Percentiles rank a stretch among this genome's conserved stretches.
phyloP scores from a whole-genome alignment of 805 yeast genomes.

The Brettanomyces anomalus region DNA sequence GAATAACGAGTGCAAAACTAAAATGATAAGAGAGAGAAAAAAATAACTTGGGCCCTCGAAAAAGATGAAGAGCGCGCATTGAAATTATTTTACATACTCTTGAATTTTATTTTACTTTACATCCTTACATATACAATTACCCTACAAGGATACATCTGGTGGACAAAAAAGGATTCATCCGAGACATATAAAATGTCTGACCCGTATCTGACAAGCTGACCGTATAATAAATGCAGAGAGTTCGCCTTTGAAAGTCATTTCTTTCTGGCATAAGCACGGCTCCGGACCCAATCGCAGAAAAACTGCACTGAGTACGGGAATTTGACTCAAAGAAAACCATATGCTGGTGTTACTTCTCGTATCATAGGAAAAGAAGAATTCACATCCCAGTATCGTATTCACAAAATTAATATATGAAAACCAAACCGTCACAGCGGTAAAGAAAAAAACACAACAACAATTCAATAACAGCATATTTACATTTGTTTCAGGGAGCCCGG shows the following conservation, averaged over 20 bases:
- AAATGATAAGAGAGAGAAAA: neutral
- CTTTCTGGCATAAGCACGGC: constrained; percentile 4
- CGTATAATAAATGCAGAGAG: neutral
- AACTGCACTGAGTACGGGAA: neutral
- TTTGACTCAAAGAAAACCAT: constrained; percentile 3
- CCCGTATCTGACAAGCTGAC: constrained; percentile 3
- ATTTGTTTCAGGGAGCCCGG: constrained; percentile 15
- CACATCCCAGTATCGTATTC: no score
- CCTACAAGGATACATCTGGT: no score
- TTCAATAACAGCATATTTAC: neutral
- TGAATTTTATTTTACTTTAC: no score
- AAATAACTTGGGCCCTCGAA: no score
- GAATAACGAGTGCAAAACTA: no score
- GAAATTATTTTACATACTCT: no score
- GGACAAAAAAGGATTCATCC: no score
- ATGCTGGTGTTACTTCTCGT: constrained; percentile 1
- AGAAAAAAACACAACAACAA: neutral
- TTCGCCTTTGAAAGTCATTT: constrained; percentile 3
- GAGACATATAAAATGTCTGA: neutral
- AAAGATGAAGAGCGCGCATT: no score
- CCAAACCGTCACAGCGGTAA: no score
- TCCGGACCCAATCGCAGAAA: constrained; percentile 1
- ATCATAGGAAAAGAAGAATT: constrained; percentile 2
- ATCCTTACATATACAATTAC: neutral
- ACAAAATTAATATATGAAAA: no score